Conservation (phyloP, 176 grass and related monocot genomes). For the Aegilops speltoides region DNA sequence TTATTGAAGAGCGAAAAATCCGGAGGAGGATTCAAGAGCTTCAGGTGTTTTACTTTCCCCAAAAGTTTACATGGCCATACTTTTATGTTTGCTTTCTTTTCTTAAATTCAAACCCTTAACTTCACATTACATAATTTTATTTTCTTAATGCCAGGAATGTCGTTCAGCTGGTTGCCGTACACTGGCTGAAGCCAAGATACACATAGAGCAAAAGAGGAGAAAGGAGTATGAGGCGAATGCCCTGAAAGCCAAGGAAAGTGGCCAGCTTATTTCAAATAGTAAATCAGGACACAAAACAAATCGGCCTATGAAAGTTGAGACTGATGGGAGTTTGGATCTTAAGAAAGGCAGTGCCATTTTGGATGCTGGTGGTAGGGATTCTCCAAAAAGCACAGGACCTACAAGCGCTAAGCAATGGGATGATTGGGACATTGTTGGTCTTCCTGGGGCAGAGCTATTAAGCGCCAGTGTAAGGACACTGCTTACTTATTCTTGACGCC, state of each 20-base stretch:
- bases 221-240: constrained; percentile 60
- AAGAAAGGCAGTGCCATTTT: constrained; percentile 64
- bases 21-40: constrained; percentile 92
- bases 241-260: constrained; percentile 60
- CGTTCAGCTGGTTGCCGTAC: constrained; percentile 82
- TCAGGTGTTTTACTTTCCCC: constrained; percentile 49
- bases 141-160: constrained; percentile 58
- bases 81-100: constrained; percentile 4
- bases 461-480: constrained; percentile 63
- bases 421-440: constrained; percentile 91
- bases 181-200: constrained; percentile 76
- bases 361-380: constrained; percentile 60
- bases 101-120: not conserved
- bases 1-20: constrained; percentile 83
- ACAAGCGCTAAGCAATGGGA: constrained; percentile 59
- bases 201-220: constrained; percentile 88
- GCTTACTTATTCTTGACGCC: not conserved
- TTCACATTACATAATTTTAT: not conserved
- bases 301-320: constrained; percentile 61
- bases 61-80: not conserved
- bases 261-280: constrained; percentile 48
- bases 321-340: constrained; percentile 63
- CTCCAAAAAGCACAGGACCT: constrained; percentile 45
- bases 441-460: constrained; percentile 85
- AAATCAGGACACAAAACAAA: constrained; percentile 63